These are phyloP conservation scores for Leccinum rimulosum DNA, from an alignment of 768 basidiomycete genomes.

Conservation along the genomic window DNA sequence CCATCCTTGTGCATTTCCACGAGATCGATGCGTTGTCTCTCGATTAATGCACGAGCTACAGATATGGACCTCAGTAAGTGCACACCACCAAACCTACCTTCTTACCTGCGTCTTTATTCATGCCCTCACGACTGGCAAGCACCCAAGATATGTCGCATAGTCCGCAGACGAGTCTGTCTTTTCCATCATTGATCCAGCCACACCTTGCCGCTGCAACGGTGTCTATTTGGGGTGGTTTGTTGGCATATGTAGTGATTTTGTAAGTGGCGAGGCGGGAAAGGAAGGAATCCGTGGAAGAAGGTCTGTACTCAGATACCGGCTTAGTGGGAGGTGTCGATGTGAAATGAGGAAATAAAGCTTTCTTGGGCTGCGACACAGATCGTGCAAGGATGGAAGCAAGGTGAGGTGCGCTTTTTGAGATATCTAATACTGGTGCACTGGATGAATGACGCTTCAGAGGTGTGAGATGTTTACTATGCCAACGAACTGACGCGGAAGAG, in stretches of 20 bases:
- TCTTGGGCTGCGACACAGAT: constrained; percentile 50
- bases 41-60: constrained; percentile 65
- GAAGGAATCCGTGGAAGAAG: constrained; percentile 74
- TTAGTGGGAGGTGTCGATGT: constrained; percentile 22
- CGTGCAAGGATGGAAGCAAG: constrained; percentile 71
- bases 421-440: constrained; percentile 17
- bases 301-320: constrained; percentile 63
- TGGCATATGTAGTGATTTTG: constrained; percentile 76
- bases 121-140: constrained; percentile 63
- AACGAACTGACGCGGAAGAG: constrained; percentile 22
- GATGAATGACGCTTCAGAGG: constrained; percentile 2
- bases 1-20: constrained; percentile 75
- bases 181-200: constrained; percentile 83
- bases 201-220: constrained; percentile 80
- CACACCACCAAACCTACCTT: constrained; percentile 28
- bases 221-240: constrained; percentile 71
- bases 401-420: constrained; percentile 64
- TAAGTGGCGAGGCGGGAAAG: constrained; percentile 72
- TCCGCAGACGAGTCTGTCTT: constrained; percentile 73
- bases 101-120: constrained; percentile 77
- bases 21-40: constrained; percentile 66
- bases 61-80: constrained; percentile 14
- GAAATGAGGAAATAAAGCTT: constrained; percentile 47
- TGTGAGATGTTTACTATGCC: background rate
- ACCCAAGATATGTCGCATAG: constrained; percentile 75